Evolutionary conservation across 2,329 filamentous ascomycete genomes (phyloP), one percentile per base, ranked within the genome.

Genomic region (Penicillium janthinellum): DNA sequence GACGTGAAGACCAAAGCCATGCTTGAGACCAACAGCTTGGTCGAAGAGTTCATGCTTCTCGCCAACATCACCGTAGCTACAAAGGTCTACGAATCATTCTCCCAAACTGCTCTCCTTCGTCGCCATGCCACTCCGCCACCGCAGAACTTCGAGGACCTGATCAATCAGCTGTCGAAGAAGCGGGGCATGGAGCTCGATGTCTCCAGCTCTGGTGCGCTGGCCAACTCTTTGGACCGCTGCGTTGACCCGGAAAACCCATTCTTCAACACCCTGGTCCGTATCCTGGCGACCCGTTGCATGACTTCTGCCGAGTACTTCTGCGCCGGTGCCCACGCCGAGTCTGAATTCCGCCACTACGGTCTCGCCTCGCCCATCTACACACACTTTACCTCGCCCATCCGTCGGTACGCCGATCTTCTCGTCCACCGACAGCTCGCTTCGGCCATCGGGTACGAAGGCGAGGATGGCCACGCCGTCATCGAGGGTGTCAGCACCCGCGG

Each of bases 21-120:
- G 54, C 87, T 99, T 39, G 93, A 95, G 71, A 99, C 95, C 55
- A 99, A 98, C 81, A 97, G 94, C 22, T 86, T 99, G 5, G 96
- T 99, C 31, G 95, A 99, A 74, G 95, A 99, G 75, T 98, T 99
- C 83, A 99, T 99, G 95, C 83, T 99, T 72, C 90, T 98, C 75
- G 96, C 95, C 82, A 99, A 99, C 79, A 92, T 92, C 71, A 94
- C 90, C 67, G 96, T 99, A 34, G 95, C 94, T 6, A 85, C 88
- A 66, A 94, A 92, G 76, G 96, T 96, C 72, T 92, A 96, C 79
- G 86, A 90, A 51, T 88, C 92, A 2, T 98, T 97, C 78, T 94
- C 95, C 0, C 94, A 99, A 77, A 98, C 93, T 0, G 95, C 95
- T 51, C 88, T 99, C 69, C 86, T 99, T 15, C 91, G 94, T 63